Base-by-base conservation (phyloP, 2,329 filamentous ascomycete species). In the Colletotrichum tanaceti region DNA sequence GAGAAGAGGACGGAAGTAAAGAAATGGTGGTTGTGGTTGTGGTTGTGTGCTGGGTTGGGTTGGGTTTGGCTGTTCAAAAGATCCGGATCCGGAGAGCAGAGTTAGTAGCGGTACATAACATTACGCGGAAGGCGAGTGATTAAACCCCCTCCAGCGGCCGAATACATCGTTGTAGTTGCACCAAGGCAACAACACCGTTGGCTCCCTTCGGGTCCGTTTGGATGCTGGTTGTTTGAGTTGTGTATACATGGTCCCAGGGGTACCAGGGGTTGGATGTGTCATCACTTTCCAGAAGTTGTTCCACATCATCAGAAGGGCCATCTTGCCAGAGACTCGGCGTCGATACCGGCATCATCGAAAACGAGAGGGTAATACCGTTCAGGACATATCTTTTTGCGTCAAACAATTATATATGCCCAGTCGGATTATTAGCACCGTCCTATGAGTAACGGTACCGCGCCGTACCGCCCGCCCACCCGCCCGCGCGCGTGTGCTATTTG, bases 381-480 rank as follows among this genome's bases (percentile, higher is more conserved):
- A 32, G 28, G 7, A 32, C 28, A 7, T 9, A 16, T 16, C 1
- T 1, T 14, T 13, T 49, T 49, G 2, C 5, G 18, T 16, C 5
- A 49, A 28, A 18, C n/a, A 24, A 18, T 24, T n/a, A 5, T 49
- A 24, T 16, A n/a, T n/a, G 10, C 28, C 28, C 44, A 7, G n/a
- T 61, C 9, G 11, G 18, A 44, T 61, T 61, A 61, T 10, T 43
- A n/a, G 47, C 32, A 61, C 47, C 22, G 39, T 35, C 18, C 28
- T 52, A 52, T 14, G 28, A 32, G 28, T 2, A 32, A n/a, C n/a
- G 13, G 28, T 52, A 49, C 14, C 5, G 20, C 10, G 7, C 22
- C 46, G 13, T 32, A 32, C 28, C 28, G 28, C 28, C 28, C 28
- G 28, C 28, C 28, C 28, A n/a, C n/a, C n/a, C n/a, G 28, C 28